These are phyloP conservation scores for Borovskyia barvae DNA, from an alignment of 208 protist genomes.

Conservation along the genomic window DNA sequence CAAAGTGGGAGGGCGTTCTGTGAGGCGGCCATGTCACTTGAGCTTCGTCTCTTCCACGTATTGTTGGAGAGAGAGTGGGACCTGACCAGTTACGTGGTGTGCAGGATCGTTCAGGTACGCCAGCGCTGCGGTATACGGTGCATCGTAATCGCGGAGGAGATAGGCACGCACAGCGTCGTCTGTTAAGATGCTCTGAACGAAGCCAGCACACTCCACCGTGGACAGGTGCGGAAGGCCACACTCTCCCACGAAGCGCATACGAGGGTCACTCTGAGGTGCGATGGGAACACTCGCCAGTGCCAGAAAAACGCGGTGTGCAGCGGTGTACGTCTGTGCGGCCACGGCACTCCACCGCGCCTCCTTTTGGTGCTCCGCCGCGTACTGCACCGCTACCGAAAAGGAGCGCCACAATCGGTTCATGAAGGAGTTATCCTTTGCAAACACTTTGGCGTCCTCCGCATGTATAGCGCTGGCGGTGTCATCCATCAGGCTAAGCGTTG, in stretches of 20 bases:
- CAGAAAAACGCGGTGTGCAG: conserved; percentile 10
- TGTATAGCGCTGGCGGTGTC: too few relatives aligned
- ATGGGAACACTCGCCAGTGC: conserved; percentile 5
- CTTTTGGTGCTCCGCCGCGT: neutral
- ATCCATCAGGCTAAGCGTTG: too few relatives aligned
- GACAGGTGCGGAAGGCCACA: conserved; percentile 12
- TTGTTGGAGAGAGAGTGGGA: conserved; percentile 12
- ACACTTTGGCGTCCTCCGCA: too few relatives aligned
- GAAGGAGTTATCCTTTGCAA: too few relatives aligned
- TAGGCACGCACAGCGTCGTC: conserved; percentile 17
- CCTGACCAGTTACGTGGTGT: conserved; percentile 5
- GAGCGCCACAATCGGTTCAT: too few relatives aligned
- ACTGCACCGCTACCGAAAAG: too few relatives aligned
- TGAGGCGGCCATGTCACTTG: too few relatives aligned
- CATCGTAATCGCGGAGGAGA: conserved; percentile 14
- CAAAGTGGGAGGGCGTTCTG: too few relatives aligned
- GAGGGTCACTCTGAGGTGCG: conserved; percentile 4
- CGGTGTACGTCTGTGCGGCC: conserved; percentile 3
- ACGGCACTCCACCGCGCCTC: conserved; percentile 18
- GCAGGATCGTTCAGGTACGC: conserved; percentile 10
- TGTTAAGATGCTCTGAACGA: conserved; percentile 21
- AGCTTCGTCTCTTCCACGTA: conserved; percentile 9
- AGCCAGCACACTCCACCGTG: conserved; percentile 5
- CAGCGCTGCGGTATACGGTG: conserved; percentile 10
- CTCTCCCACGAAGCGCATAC: conserved; percentile 13